Evolutionary conservation across 371 early-diverging fungal species (phyloP), one percentile per base, ranked within the genome.

Genomic region (Pancytospora epiphaga): DNA sequence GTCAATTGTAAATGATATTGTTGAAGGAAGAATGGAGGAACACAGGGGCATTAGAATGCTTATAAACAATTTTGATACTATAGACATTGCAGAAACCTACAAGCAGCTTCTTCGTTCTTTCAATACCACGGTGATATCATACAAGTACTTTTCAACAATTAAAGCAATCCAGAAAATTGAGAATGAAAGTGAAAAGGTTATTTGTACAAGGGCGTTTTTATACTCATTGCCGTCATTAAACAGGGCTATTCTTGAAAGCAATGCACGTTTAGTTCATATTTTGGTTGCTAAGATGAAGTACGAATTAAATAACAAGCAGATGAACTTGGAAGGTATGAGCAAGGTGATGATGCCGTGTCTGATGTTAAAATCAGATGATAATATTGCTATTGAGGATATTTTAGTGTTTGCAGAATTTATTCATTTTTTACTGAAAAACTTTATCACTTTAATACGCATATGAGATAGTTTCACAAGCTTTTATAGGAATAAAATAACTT

Each of bases 261-360:
- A 63, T 6, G 54, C 38, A 0, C 50, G 70, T 19, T 60, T 50
- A 30, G 72, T 62, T 1, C 19, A 58, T 22, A 43, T 58, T 18
- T 66, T 54, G 29, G 32, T 18, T 22, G 54, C 66, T 39, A 54
- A 66, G 32, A 47, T 50, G 0, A 34, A 51, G 15, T n/a, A n/a
- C n/a, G n/a, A n/a, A n/a, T n/a, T n/a, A n/a, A n/a, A n/a, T n/a
- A 15, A 15, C 47, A 43, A 15, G 47, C 71, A 75, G 19, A 61
- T 78, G 70, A 60, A 69, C 30, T 50, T 78, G 57, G 52, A 65
- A 19, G 79, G 79, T 18, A 64, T 73, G 19, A 50, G 60, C 12
- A 68, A 50, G 18, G 64, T 78, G 3, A 78, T 78, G 63, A 78
- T 78, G 78, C 78, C 78, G 1, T 74, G 74, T 33, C 50, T 78